Evolutionary conservation across 495 filamentous ascomycete species (phyloP).

Genomic region (Viridothelium virens): DNA sequence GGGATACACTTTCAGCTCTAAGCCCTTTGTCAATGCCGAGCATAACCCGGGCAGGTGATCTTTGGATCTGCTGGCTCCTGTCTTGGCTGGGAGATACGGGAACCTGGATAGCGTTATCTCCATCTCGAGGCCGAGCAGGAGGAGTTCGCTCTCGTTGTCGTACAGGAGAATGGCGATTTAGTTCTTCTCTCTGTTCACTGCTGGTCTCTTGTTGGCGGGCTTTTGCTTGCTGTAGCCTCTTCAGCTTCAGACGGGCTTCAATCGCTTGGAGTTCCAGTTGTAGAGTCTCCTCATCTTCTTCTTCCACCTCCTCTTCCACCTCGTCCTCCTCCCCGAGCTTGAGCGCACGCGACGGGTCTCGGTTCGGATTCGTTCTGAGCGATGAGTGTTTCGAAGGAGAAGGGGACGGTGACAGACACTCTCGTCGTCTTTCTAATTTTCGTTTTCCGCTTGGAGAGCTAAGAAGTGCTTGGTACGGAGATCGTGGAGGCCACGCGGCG

Average conservation of each 20-base stretch:
- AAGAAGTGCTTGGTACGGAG: slow-evolving; percentile 74
- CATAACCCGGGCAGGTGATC: slow-evolving; percentile 68
- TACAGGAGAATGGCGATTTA: background rate
- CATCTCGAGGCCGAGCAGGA: slow-evolving; percentile 14
- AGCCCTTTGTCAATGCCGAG: slow-evolving; percentile 88
- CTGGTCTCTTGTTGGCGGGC: slow-evolving; percentile 36
- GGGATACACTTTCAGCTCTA: slow-evolving; percentile 71
- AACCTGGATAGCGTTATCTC: slow-evolving; percentile 55
- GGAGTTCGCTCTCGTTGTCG: slow-evolving; percentile 1
- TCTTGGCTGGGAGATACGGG: slow-evolving; percentile 64
- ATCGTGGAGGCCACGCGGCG: slow-evolving; percentile 68
- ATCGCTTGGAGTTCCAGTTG: slow-evolving; percentile 77
- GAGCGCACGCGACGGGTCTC: slow-evolving; percentile 27
- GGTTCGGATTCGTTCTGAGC: slow-evolving; percentile 24
- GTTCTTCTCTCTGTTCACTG: slow-evolving; percentile 18
- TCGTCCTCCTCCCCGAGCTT: slow-evolving; percentile 20
- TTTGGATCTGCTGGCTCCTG: slow-evolving; percentile 44
- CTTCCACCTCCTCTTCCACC: slow-evolving; percentile 43
- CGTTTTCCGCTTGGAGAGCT: slow-evolving; percentile 74
- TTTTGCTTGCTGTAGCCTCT: slow-evolving; percentile 53
- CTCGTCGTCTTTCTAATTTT: slow-evolving; percentile 55
- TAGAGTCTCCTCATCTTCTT: slow-evolving; percentile 86
- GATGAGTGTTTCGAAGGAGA: slow-evolving; percentile 36
- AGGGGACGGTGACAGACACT: slow-evolving; percentile 41
- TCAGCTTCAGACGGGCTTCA: slow-evolving; percentile 78